Evolutionary conservation across 2,329 filamentous ascomycete genomes (phyloP).

Genomic region (Anthostomella pinea): DNA sequence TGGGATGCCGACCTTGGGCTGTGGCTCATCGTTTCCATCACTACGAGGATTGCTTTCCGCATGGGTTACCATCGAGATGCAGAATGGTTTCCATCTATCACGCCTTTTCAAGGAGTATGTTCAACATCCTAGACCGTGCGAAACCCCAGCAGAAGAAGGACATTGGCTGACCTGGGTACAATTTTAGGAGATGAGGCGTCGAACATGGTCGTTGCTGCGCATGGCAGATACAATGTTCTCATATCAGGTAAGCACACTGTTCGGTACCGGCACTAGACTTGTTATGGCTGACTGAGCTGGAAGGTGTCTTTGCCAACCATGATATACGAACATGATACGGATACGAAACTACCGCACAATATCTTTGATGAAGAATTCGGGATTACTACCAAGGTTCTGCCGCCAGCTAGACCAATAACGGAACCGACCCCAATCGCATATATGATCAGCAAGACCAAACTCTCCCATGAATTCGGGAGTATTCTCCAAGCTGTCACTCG

Average conservation of each 20-base stretch:
- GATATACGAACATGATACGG: constrained; percentile 71
- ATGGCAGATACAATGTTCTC: constrained; percentile 76
- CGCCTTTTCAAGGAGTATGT: constrained; percentile 67
- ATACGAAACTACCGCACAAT: constrained; percentile 72
- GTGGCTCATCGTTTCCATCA: constrained; percentile 55
- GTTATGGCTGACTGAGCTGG: constrained; percentile 9
- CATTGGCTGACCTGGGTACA: constrained; percentile 11
- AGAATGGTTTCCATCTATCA: constrained; percentile 68
- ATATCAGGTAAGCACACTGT: constrained; percentile 60
- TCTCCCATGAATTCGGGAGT: constrained; percentile 67
- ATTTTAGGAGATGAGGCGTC: constrained; percentile 63
- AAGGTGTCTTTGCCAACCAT: constrained; percentile 61
- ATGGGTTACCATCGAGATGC: constrained; percentile 80
- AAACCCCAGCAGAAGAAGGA: background rate
- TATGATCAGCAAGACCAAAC: constrained; percentile 70
- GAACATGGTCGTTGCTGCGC: constrained; percentile 68
- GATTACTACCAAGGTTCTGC: constrained; percentile 64
- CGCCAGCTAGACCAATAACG: constrained; percentile 62
- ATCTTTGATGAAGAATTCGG: constrained; percentile 79
- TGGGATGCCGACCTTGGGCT: constrained; percentile 71
- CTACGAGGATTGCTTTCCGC: constrained; percentile 58
- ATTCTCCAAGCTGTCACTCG: constrained; percentile 65
- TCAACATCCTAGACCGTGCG: background rate
- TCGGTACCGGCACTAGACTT: constrained; percentile 6
- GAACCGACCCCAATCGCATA: constrained; percentile 77